Evolutionary conservation across 768 basidiomycete species (phyloP).

Genomic region (Lentinula guzmanii): DNA sequence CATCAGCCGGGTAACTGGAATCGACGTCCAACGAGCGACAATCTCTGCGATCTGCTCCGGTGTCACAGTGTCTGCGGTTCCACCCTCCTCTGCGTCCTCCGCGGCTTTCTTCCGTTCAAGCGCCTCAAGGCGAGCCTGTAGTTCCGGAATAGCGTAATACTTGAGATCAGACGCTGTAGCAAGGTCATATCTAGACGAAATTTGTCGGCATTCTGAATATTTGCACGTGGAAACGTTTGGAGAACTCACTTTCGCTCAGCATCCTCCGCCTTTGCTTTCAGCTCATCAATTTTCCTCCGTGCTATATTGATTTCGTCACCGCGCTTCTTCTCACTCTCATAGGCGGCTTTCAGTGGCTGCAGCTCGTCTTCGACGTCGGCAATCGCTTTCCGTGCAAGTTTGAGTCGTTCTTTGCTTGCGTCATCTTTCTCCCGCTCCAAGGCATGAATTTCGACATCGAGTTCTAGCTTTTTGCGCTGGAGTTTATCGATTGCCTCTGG

Average conservation of each 20-base stretch:
- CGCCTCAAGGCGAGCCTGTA: constrained; percentile 64
- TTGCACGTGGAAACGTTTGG: constrained; percentile 1
- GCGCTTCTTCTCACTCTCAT: constrained; percentile 80
- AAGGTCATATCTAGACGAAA: constrained; percentile 50
- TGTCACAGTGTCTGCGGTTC: constrained; percentile 65
- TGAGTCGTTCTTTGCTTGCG: constrained; percentile 80
- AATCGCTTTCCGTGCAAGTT: constrained; percentile 67
- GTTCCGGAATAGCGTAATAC: constrained; percentile 89
- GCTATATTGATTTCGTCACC: constrained; percentile 76
- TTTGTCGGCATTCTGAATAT: constrained; percentile 8
- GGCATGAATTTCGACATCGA: constrained; percentile 94
- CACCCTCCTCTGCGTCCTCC: constrained; percentile 55
- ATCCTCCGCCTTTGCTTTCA: constrained; percentile 88
- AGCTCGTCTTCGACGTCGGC: constrained; percentile 83
- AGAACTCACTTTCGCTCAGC: constrained; percentile 61
- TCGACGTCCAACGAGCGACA: constrained; percentile 88
- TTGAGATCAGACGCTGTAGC: constrained; percentile 81
- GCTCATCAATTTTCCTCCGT: constrained; percentile 80
- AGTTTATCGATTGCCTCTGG: constrained; percentile 92
- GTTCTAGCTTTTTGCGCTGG: constrained; percentile 81
- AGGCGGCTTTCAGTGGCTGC: constrained; percentile 74
- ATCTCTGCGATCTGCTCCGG: constrained; percentile 93
- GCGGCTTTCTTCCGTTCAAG: constrained; percentile 69
- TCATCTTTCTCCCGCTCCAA: constrained; percentile 88
- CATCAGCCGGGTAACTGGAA: constrained; percentile 83